These are phyloP conservation scores for Selaginella moellendorffii DNA, from an alignment of 75 land plant species.

Conservation along the genomic window DNA sequence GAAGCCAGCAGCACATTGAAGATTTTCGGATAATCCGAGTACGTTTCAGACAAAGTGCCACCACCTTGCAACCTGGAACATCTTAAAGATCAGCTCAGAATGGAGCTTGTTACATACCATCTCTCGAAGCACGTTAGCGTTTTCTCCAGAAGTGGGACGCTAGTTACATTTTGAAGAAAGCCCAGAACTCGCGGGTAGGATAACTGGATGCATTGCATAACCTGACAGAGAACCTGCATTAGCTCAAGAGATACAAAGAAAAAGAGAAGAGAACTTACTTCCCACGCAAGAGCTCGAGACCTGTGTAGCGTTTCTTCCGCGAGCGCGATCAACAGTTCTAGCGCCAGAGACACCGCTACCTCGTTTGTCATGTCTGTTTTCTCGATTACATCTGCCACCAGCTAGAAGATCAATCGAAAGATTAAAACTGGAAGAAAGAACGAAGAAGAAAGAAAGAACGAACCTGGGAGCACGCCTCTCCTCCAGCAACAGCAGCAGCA, in stretches of 20 bases:
- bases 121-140: conserved; percentile 16
- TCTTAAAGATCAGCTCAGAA: not conserved
- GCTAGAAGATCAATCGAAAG: conserved; percentile 2
- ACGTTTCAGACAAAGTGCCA: conserved; percentile 16
- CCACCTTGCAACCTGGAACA: conserved; percentile 17
- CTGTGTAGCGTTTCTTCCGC: conserved; percentile 20
- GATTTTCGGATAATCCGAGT: conserved; percentile 12
- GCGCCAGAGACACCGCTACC: not conserved
- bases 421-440: not conserved
- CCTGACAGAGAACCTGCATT: conserved; percentile 4
- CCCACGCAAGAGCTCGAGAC: conserved; percentile 13
- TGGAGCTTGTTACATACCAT: conserved; percentile 7
- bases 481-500: conserved; percentile 19
- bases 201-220: conserved; percentile 14
- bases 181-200: conserved; percentile 12
- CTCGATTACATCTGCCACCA: conserved; percentile 10
- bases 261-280: conserved; percentile 4
- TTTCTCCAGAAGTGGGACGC: not conserved
- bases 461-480: conserved; percentile 16
- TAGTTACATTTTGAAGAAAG: conserved; percentile 13
- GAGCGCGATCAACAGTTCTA: conserved; percentile 13
- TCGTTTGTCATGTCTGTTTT: not conserved
- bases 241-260: not conserved
- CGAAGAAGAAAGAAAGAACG: not conserved
- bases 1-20: conserved; percentile 6